Evolutionary conservation across 345 rosid species (phyloP).

Genomic region (Excoecaria cochinchinensis): DNA sequence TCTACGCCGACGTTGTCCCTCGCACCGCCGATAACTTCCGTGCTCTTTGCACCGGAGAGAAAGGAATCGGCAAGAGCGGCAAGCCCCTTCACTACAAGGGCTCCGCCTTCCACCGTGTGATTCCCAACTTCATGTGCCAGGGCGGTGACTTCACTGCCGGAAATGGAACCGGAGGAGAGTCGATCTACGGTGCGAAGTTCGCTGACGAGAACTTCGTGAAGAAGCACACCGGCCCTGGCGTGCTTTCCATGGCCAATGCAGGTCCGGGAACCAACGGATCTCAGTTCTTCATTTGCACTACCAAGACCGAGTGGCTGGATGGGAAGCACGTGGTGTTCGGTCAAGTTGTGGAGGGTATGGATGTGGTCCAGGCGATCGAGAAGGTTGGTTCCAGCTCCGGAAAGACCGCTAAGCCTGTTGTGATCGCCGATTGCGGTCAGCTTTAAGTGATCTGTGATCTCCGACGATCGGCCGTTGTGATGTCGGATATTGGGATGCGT

Average conservation of each 20-base stretch:
- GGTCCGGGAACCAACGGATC: slow-evolving; percentile 37
- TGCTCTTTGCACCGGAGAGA: slow-evolving; percentile 40
- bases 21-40: slow-evolving; percentile 38
- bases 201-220: slow-evolving; percentile 31
- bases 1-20: slow-evolving; percentile 29
- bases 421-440: slow-evolving; percentile 22
- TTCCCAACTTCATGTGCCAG: slow-evolving; percentile 34
- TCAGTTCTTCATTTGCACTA: slow-evolving; percentile 31
- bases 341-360: slow-evolving; percentile 21
- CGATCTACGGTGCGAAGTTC: slow-evolving; percentile 33
- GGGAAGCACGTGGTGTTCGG: slow-evolving; percentile 33
- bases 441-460: background rate
- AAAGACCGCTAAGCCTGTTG: slow-evolving; percentile 19
- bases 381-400: slow-evolving; percentile 21
- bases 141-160: slow-evolving; percentile 34
- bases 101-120: slow-evolving; percentile 30
- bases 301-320: slow-evolving; percentile 30
- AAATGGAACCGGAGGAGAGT: slow-evolving; percentile 34
- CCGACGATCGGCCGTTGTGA: background rate
- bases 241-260: slow-evolving; percentile 34
- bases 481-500: background rate
- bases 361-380: slow-evolving; percentile 27
- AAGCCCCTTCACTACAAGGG: slow-evolving; percentile 33
- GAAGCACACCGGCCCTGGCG: slow-evolving; percentile 33
- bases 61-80: slow-evolving; percentile 25